These are phyloP conservation scores for Zoysia pacifica DNA, from an alignment of 176 grass and related monocot species.

Conservation along the genomic window DNA sequence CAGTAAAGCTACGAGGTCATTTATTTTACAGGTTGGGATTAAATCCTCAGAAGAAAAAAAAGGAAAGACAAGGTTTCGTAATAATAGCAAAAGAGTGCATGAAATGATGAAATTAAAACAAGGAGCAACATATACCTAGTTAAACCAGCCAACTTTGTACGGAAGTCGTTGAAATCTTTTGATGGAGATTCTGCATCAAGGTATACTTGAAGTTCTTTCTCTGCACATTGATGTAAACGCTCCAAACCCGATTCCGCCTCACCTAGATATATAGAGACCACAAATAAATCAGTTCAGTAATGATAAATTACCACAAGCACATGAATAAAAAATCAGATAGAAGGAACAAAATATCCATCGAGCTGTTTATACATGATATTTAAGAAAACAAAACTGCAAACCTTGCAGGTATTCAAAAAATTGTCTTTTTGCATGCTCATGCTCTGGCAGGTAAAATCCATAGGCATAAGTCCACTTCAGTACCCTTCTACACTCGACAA, in stretches of 20 bases:
- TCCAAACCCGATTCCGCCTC: constrained; percentile 98
- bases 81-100: constrained; percentile 13
- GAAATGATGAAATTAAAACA: constrained; percentile 17
- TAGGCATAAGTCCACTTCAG: constrained; percentile 99
- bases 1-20: background rate
- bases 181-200: constrained; percentile 86
- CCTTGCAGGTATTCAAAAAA: constrained; percentile 99
- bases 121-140: constrained; percentile 60
- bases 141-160: constrained; percentile 96
- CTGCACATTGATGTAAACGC: constrained; percentile 96
- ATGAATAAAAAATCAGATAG: background rate
- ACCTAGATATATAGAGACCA: constrained; percentile 58
- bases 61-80: constrained; percentile 3
- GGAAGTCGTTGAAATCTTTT: constrained; percentile 97
- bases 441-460: constrained; percentile 92
- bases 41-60: constrained; percentile 12
- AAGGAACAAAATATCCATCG: background rate
- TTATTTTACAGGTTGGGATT: background rate
- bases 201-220: constrained; percentile 95
- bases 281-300: constrained; percentile 33
- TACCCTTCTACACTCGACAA: constrained; percentile 97
- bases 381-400: constrained; percentile 42
- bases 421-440: constrained; percentile 90
- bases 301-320: background rate
- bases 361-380: constrained; percentile 10